Base-by-base conservation (phyloP, 352 stramenopile species). In the Phytophthora pseudosyringae region DNA sequence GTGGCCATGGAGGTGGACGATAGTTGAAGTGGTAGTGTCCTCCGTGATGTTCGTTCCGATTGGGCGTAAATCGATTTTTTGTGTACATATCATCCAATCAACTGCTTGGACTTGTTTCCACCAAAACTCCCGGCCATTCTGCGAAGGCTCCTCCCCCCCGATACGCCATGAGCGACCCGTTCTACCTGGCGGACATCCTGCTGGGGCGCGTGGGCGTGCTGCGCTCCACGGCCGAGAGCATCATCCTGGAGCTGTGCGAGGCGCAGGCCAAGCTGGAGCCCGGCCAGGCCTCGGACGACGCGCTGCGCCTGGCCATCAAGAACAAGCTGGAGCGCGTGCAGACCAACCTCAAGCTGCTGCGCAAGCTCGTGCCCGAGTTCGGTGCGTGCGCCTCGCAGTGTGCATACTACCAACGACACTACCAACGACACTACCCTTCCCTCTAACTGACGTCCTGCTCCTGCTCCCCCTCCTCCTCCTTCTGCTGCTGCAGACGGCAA, bases 101-200 rank as follows among this genome's bases (percentile, higher is more conserved):
- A 15, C n/a, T 26, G 1, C 7, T n/a, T 26, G 3, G 15, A 41
- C 26, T 32, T 35, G 21, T 44, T 21, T 21, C 2, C 38, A 15
- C 13, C 26, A 47, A 43, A 51, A 55, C 31, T 16, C 38, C 3
- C 41, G 2, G 56, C 56, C 35, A 69, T 57, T 70, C 48, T 21
- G 8, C 18, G 8, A 59, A 67, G 21, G 21, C 21, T 21, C 4
- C n/a, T 43, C 44, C 25, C 4, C 26, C 29, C 21, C 15, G 29
- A 21, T 15, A 38, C 13, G 41, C 13, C 36, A 95, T 95, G 87
- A 93, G 87, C 70, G 87, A 95, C 58, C 87, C 87, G 57, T 93
- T 95, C 73, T 93, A 93, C 58, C 73, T 95, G 31, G 87, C 87
- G 7, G 87, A 95, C 60, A 95, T 95, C 70, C 67, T 95, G 29